Conservation (phyloP, 2,329 filamentous ascomycete genomes). For the Pseudocercospora fijiensis region DNA sequence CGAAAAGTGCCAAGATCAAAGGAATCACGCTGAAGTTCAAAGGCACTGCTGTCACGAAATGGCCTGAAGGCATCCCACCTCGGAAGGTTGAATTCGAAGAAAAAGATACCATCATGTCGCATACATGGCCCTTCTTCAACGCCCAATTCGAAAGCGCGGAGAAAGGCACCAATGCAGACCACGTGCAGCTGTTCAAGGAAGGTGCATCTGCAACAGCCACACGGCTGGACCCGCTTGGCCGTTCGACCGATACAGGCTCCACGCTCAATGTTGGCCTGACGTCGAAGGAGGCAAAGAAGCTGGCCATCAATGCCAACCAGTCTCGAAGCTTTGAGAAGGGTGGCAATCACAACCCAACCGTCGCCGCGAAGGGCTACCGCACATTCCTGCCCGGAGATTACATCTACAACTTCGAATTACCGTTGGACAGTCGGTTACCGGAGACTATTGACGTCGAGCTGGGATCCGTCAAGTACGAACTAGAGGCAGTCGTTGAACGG, state of each 20-base stretch:
- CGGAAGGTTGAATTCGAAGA: constrained; percentile 80
- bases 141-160: constrained; percentile 63
- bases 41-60: constrained; percentile 84
- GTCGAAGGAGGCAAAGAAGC: constrained; percentile 59
- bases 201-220: constrained; percentile 39
- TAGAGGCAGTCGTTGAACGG: constrained; percentile 81
- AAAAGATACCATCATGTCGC: constrained; percentile 80
- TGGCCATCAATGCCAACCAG: constrained; percentile 78
- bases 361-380: constrained; percentile 78
- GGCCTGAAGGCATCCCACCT: constrained; percentile 92
- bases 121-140: constrained; percentile 92
- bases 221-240: constrained; percentile 32
- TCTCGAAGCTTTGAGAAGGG: constrained; percentile 82
- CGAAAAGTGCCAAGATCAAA: constrained; percentile 91
- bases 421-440: constrained; percentile 71
- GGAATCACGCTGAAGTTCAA: constrained; percentile 82
- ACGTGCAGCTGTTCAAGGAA: constrained; percentile 56
- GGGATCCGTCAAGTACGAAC: constrained; percentile 81
- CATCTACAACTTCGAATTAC: constrained; percentile 77
- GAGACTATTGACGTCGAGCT: constrained; percentile 87
- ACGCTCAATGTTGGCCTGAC: constrained; percentile 41
- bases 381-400: constrained; percentile 77
- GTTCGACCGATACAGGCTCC: constrained; percentile 42
- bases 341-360: constrained; percentile 59
- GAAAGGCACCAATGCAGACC: constrained; percentile 62